These are phyloP conservation scores for Bocquillonia castaneifolia DNA, from an alignment of 441 rosid genomes.

Conservation along the genomic window DNA sequence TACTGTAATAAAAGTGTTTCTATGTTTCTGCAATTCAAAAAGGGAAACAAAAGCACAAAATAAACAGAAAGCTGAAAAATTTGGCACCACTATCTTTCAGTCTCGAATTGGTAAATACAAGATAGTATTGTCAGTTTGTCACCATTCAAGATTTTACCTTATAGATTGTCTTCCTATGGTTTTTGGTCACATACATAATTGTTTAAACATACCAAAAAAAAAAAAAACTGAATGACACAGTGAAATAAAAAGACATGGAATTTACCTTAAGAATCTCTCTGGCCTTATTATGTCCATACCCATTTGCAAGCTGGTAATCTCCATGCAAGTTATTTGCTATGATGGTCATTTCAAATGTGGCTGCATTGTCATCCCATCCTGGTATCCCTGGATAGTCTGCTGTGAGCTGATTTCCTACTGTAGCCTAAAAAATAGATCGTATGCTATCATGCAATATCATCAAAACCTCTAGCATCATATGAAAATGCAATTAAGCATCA, in stretches of 20 bases:
- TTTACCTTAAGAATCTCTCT: slow-evolving; percentile 61
- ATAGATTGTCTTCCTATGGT: neutral
- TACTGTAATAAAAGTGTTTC: slow-evolving; percentile 48
- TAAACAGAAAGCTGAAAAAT: slow-evolving; percentile 5
- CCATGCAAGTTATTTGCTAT: slow-evolving; percentile 62
- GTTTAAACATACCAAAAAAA: neutral
- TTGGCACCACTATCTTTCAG: neutral
- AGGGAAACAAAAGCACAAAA: neutral
- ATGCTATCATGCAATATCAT: slow-evolving; percentile 23
- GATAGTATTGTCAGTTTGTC: neutral
- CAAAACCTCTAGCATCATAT: neutral
- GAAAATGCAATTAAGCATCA: slow-evolving; percentile 13
- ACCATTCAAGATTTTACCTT: neutral
- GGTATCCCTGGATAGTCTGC: slow-evolving; percentile 63
- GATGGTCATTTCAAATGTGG: slow-evolving; percentile 57
- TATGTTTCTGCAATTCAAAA: slow-evolving; percentile 48
- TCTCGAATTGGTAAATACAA: slow-evolving; percentile 1
- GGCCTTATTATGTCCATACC: slow-evolving; percentile 51
- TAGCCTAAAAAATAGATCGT: slow-evolving; percentile 44
- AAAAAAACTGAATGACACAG: neutral
- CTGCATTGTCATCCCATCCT: slow-evolving; percentile 66
- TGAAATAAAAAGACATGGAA: slow-evolving; percentile 2
- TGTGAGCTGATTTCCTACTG: slow-evolving; percentile 46
- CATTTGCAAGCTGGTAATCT: slow-evolving; percentile 74
- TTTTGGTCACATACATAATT: neutral